phyloP scores from a whole-genome alignment of 1,284 basidiomycete species.

The Austroboletus rostrupii region DNA sequence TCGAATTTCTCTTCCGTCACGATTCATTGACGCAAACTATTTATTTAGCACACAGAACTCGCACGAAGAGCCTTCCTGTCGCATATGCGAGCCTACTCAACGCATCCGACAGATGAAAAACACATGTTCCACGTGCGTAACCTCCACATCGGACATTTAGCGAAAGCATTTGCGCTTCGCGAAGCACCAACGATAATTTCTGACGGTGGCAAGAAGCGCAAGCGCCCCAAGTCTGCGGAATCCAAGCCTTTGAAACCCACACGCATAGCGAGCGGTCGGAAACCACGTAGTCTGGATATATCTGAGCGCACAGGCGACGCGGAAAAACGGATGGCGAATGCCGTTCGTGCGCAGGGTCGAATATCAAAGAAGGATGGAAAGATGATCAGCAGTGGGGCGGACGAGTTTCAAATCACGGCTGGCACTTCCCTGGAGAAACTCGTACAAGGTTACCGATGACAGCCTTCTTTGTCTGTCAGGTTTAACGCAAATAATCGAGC shows the following conservation, averaged over 20 bases:
- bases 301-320: slow-evolving; percentile 34
- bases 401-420: slow-evolving; percentile 82
- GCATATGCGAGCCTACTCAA: slow-evolving; percentile 95
- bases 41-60: slow-evolving; percentile 61
- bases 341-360: slow-evolving; percentile 83
- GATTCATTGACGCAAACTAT: slow-evolving; percentile 1
- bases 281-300: slow-evolving; percentile 40
- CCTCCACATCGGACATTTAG: slow-evolving; percentile 93
- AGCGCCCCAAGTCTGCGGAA: slow-evolving; percentile 21
- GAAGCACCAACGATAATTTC: slow-evolving; percentile 82
- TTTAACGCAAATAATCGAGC: neutral
- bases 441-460: slow-evolving; percentile 32
- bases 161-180: slow-evolving; percentile 93
- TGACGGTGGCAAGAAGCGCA: slow-evolving; percentile 27
- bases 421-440: slow-evolving; percentile 68
- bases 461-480: neutral
- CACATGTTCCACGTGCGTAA: slow-evolving; percentile 93
- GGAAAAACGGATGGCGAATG: slow-evolving; percentile 84
- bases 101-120: slow-evolving; percentile 93
- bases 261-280: slow-evolving; percentile 7
- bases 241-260: slow-evolving; percentile 31
- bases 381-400: slow-evolving; percentile 68
- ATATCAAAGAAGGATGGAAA: slow-evolving; percentile 77
- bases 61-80: slow-evolving; percentile 89
- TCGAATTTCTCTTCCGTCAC: neutral